Base-by-base conservation (phyloP, 1,139 yeast genomes). In the Suhomyces chickasaworum region DNA sequence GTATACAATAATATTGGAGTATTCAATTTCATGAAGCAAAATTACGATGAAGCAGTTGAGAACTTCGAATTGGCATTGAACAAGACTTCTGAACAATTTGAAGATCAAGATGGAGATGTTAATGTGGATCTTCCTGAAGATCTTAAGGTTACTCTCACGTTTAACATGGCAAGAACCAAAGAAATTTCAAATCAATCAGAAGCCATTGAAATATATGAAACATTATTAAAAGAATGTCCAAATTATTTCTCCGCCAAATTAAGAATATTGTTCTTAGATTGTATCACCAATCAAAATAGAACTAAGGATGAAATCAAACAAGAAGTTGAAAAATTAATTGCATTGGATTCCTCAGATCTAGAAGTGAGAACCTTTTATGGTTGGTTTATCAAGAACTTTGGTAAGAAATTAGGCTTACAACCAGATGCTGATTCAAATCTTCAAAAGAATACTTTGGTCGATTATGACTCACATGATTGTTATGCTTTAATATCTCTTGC, bases 281-380 rank as follows among this genome's bases (percentile, higher is more conserved):
- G 74, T 41, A 66, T 71, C 22, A 57, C 70, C 2, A 56, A 60
- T 12, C 62, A 63, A 41, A 58, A 51, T 41, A 60, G 63, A 9
- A 60, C 72, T 29, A 70, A 75, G 35, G 75, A 69, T 44, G 79
- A 79, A 52, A 66, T 81, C 13, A 76, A 75, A 34, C 57, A 68
- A 3, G 85, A 83, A 48, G 72, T 89, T 48, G 77, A 79, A 43
- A 61, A 69, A 4, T 66, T 93, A 7, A 66, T 90, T 46, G 66
- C 69, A 3, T 65, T 75, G 30, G 77, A 82, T 54, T 77, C 82
- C 1, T 78, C 83, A 15, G 81, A 89, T 59, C 69, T 89, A 51
- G 97, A 91, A 62, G 83, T 89, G 2, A 82, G 99, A 51, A 88
- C 99, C 0, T 85, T 93, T 55, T 89, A 86, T 64, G 95, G 96